These are phyloP conservation scores for Alternaria arborescens DNA, from an alignment of 2,329 filamentous ascomycete genomes.

Conservation along the genomic window DNA sequence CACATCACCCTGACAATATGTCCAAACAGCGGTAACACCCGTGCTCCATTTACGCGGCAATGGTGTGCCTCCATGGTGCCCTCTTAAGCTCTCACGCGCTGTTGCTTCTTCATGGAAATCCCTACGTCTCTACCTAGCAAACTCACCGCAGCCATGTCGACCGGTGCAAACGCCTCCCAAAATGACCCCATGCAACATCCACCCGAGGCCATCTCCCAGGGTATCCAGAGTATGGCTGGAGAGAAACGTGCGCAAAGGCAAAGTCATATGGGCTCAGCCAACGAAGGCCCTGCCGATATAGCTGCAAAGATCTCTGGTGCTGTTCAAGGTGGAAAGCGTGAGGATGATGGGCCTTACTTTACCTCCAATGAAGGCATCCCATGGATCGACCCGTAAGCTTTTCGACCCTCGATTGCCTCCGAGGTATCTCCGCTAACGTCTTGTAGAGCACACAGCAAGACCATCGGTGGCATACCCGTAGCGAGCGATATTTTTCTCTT, in stretches of 20 bases:
- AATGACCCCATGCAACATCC: slow-evolving; percentile 51
- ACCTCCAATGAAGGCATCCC: slow-evolving; percentile 65
- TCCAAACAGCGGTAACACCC: neutral
- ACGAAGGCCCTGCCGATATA: slow-evolving; percentile 63
- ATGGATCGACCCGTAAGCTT: slow-evolving; percentile 57
- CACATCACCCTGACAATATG: slow-evolving; percentile 31
- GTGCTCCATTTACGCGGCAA: slow-evolving; percentile 7
- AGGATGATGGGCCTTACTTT: slow-evolving; percentile 62
- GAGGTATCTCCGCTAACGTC: neutral
- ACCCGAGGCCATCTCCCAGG: slow-evolving; percentile 53
- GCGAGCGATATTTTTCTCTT: slow-evolving; percentile 62
- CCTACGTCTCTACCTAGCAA: slow-evolving; percentile 19
- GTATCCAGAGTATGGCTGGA: slow-evolving; percentile 51
- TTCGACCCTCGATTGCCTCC: neutral
- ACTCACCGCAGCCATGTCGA: slow-evolving; percentile 32
- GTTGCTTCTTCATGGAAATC: slow-evolving; percentile 26
- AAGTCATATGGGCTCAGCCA: slow-evolving; percentile 55
- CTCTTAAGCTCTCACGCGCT: neutral
- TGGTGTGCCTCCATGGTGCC: slow-evolving; percentile 7
- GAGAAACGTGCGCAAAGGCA: slow-evolving; percentile 52
- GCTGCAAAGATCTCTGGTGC: slow-evolving; percentile 61
- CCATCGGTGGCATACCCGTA: slow-evolving; percentile 61
- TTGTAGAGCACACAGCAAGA: slow-evolving; percentile 59
- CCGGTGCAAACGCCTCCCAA: slow-evolving; percentile 44
- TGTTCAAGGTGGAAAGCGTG: slow-evolving; percentile 56